These are phyloP conservation scores for Gilbertella persicaria DNA, from an alignment of 371 early-diverging fungal species.

Conservation along the genomic window DNA sequence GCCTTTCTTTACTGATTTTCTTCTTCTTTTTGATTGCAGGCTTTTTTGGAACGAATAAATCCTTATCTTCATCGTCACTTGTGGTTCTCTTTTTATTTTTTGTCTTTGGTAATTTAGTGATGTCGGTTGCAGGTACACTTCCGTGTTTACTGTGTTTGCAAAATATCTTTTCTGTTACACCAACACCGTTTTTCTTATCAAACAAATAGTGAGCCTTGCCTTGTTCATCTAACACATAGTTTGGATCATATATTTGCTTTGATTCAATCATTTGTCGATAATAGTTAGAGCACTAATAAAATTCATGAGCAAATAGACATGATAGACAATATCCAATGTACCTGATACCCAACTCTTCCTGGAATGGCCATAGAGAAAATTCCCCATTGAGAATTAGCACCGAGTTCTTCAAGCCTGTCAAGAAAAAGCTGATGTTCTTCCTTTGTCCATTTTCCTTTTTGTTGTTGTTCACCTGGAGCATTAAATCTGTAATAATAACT, in stretches of 20 bases:
- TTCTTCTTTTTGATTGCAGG: neutral
- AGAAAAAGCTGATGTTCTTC: conserved; percentile 82
- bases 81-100: neutral
- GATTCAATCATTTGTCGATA: conserved; percentile 84
- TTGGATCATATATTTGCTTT: conserved; percentile 81
- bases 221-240: conserved; percentile 82
- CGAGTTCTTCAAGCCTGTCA: conserved; percentile 75
- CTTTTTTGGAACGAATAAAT: neutral
- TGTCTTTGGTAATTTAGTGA: conserved; percentile 6
- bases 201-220: conserved; percentile 88
- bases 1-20: neutral
- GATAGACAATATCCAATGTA: conserved; percentile 14
- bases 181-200: conserved; percentile 75
- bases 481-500: conserved; percentile 97
- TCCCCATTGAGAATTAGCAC: conserved; percentile 94
- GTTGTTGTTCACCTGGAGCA: conserved; percentile 91
- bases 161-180: conserved; percentile 73
- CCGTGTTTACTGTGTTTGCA: conserved; percentile 65
- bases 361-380: conserved; percentile 91
- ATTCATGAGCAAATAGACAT: neutral
- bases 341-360: conserved; percentile 94
- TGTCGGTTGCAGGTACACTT: conserved; percentile 1
- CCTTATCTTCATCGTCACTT: neutral
- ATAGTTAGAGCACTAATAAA: conserved; percentile 84
- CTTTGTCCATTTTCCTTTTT: conserved; percentile 83